These are phyloP conservation scores for Syzygium oleosum DNA, from an alignment of 345 rosid genomes.

Conservation along the genomic window DNA sequence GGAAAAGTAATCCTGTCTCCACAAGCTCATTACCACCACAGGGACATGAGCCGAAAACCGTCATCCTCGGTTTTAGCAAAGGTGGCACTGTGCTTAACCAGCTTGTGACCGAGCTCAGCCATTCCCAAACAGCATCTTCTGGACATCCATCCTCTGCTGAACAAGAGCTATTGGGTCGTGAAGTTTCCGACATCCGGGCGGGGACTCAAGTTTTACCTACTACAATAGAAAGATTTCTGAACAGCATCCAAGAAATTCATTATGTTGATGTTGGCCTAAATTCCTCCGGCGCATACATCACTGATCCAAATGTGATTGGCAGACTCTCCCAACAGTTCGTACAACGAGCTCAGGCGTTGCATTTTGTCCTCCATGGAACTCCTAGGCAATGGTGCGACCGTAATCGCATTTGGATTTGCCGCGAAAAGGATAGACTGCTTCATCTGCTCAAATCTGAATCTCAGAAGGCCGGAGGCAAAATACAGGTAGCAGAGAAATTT, in stretches of 20 bases:
- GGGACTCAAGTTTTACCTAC: slow-evolving; percentile 35
- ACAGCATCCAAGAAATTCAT: slow-evolving; percentile 60
- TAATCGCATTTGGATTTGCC: slow-evolving; percentile 39
- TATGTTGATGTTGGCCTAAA: slow-evolving; percentile 85
- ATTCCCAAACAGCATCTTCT: slow-evolving; percentile 10
- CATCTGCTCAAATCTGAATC: slow-evolving; percentile 41
- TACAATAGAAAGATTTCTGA: slow-evolving; percentile 39
- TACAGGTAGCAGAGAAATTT: slow-evolving; percentile 46
- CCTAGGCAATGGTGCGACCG: slow-evolving; percentile 89
- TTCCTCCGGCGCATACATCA: slow-evolving; percentile 60
- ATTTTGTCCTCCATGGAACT: slow-evolving; percentile 70
- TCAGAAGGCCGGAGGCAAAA: slow-evolving; percentile 27
- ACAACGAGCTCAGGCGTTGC: slow-evolving; percentile 18
- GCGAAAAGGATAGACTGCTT: slow-evolving; percentile 55
- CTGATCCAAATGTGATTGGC: slow-evolving; percentile 37
- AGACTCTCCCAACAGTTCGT: slow-evolving; percentile 30
- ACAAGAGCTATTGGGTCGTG: slow-evolving; percentile 3
- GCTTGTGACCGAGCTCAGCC: slow-evolving; percentile 58
- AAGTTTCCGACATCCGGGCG: slow-evolving; percentile 5
- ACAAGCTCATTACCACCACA: background rate
- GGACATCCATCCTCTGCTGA: background rate
- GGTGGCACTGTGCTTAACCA: slow-evolving; percentile 90
- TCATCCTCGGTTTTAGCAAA: slow-evolving; percentile 78
- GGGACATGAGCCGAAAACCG: slow-evolving; percentile 28
- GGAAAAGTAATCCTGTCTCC: slow-evolving; percentile 9